These are phyloP conservation scores for Cyberlindnera americana DNA, from an alignment of 805 yeast species.

Conservation along the genomic window DNA sequence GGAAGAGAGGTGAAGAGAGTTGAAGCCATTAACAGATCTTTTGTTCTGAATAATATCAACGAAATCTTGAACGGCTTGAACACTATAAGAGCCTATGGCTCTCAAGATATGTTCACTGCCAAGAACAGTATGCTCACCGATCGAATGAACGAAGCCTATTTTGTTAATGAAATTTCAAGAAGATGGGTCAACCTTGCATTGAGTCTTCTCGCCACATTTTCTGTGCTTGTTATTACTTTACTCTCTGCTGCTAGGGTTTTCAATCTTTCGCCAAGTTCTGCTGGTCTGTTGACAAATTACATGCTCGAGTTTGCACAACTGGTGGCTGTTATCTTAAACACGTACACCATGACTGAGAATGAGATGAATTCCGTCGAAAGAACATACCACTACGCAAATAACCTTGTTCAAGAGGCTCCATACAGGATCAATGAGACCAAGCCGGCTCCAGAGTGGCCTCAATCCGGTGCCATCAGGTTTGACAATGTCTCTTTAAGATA, in stretches of 20 bases:
- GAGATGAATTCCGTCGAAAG: slow-evolving; percentile 78
- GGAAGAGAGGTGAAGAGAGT: slow-evolving; percentile 73
- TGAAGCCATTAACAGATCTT: slow-evolving; percentile 67
- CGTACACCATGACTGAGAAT: slow-evolving; percentile 65
- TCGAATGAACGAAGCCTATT: slow-evolving; percentile 62
- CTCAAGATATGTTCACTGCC: slow-evolving; percentile 40
- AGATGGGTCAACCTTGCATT: slow-evolving; percentile 65
- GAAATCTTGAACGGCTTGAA: slow-evolving; percentile 63
- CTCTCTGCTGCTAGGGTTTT: slow-evolving; percentile 58
- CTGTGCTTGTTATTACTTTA: slow-evolving; percentile 51
- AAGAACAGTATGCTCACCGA: slow-evolving; percentile 47
- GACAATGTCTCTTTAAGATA: slow-evolving; percentile 48
- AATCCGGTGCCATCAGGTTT: slow-evolving; percentile 36
- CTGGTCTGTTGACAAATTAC: slow-evolving; percentile 65
- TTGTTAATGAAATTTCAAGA: slow-evolving; percentile 55
- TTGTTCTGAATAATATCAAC: slow-evolving; percentile 64
- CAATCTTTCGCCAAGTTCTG: slow-evolving; percentile 52
- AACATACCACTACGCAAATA: slow-evolving; percentile 56
- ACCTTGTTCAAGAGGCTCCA: slow-evolving; percentile 67
- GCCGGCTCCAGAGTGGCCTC: slow-evolving; percentile 20
- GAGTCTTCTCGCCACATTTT: slow-evolving; percentile 46
- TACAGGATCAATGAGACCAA: slow-evolving; percentile 36
- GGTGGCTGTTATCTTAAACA: slow-evolving; percentile 38
- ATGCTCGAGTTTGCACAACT: slow-evolving; percentile 44
- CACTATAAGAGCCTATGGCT: slow-evolving; percentile 57